Percentiles rank a stretch among this genome's conserved stretches.
Conservation (phyloP, 2,329 filamentous ascomycete species). For the Magnaporthiopsis incrustans region DNA sequence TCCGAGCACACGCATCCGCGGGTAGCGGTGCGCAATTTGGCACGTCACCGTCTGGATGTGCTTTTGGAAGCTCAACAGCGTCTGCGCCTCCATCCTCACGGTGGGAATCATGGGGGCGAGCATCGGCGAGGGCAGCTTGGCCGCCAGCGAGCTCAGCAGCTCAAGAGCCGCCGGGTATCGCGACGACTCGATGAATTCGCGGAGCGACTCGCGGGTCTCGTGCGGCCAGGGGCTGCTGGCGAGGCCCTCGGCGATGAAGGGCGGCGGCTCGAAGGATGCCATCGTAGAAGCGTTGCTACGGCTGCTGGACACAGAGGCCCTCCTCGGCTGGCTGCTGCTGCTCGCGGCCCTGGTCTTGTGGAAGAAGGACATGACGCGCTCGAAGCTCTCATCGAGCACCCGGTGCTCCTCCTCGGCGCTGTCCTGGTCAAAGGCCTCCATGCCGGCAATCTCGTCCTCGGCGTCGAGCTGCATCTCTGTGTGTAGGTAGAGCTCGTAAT, state of each 20-base stretch:
- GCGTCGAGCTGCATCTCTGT: slow-evolving; percentile 31
- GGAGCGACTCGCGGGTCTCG: slow-evolving; percentile 21
- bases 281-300: neutral
- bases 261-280: neutral
- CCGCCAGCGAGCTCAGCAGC: slow-evolving; percentile 17
- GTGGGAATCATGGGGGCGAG: slow-evolving; percentile 17
- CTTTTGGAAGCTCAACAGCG: slow-evolving; percentile 21
- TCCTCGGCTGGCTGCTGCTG: neutral
- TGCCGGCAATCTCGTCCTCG: slow-evolving; percentile 26
- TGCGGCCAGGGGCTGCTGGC: slow-evolving; percentile 11
- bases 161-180: slow-evolving; percentile 22
- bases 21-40: slow-evolving; percentile 31
- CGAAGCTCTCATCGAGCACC: slow-evolving; percentile 26
- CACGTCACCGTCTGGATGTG: slow-evolving; percentile 25
- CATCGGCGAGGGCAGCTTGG: slow-evolving; percentile 16
- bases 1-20: slow-evolving; percentile 30
- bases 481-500: slow-evolving; percentile 27
- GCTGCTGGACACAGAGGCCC: neutral
- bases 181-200: slow-evolving; percentile 23
- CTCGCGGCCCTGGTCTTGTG: slow-evolving; percentile 14
- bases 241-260: neutral
- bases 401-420: slow-evolving; percentile 10
- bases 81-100: slow-evolving; percentile 23
- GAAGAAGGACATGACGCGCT: slow-evolving; percentile 26
- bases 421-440: slow-evolving; percentile 5